Percentiles rank a stretch among this genome's conserved stretches.
Conservation (phyloP, 768 basidiomycete genomes). For the Nidularia pulvinata region DNA sequence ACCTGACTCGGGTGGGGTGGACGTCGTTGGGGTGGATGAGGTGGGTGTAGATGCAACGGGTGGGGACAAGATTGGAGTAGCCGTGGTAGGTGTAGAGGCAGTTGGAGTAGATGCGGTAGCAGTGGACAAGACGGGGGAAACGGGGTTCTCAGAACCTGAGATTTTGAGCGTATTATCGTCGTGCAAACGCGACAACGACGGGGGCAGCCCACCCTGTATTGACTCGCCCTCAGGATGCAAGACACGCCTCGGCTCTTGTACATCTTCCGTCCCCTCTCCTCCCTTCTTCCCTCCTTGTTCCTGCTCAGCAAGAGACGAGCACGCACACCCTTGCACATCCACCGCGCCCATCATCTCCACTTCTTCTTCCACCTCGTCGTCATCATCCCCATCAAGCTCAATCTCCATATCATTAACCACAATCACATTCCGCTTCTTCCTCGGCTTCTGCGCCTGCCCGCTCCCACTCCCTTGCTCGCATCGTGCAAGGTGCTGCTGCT, state of each 20-base stretch:
- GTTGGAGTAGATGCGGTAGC: too few relatives aligned
- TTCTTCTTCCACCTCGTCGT: conserved; percentile 7
- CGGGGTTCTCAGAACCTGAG: too few relatives aligned
- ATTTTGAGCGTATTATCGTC: neutral
- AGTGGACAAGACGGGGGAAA: too few relatives aligned
- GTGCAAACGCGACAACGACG: neutral
- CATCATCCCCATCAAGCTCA: conserved; percentile 17
- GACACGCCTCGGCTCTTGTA: neutral
- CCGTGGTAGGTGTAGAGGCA: too few relatives aligned
- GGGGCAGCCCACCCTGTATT: neutral
- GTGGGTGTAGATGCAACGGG: neutral
- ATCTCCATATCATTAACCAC: conserved; percentile 38
- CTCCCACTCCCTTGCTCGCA: neutral
- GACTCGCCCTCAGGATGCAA: too few relatives aligned
- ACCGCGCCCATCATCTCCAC: neutral
- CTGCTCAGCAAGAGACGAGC: neutral
- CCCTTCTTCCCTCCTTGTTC: neutral
- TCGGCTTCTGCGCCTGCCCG: conserved; percentile 3
- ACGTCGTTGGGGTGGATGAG: neutral
- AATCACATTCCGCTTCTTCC: conserved; percentile 28
- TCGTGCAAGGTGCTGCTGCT: too few relatives aligned
- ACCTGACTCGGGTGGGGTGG: conserved; percentile 4
- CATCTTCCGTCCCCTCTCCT: neutral
- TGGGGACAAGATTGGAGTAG: neutral
- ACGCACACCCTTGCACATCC: neutral